A percentile compares a stretch with the other conserved stretches of the same genome.
Evolutionary conservation across 2,329 filamentous ascomycete genomes (phyloP).

Genomic region (Claviceps cyperi): DNA sequence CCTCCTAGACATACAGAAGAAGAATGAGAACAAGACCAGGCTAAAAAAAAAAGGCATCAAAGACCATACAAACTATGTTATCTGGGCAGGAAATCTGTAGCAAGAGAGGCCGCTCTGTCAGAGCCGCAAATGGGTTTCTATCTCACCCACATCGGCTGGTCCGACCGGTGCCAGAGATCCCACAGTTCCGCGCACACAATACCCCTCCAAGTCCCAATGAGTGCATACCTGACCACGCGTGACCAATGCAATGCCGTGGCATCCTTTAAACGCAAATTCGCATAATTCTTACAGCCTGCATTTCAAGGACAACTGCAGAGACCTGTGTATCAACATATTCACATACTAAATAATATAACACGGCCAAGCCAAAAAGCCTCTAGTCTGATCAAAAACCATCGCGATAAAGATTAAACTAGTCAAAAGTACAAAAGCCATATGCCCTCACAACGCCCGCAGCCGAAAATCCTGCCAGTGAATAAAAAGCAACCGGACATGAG

Average conservation of each 20-base stretch:
- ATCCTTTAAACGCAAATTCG: not conserved
- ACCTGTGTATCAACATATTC: conserved; percentile 7
- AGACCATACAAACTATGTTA: too few relatives aligned
- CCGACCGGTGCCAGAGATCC: too few relatives aligned
- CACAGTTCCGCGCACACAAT: too few relatives aligned
- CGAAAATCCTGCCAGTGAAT: conserved; percentile 15
- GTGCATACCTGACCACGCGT: not conserved
- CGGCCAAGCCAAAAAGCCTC: not conserved
- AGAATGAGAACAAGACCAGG: too few relatives aligned
- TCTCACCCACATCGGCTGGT: too few relatives aligned
- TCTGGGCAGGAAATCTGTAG: too few relatives aligned
- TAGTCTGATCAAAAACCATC: conserved; percentile 7
- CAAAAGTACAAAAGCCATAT: conserved; percentile 15
- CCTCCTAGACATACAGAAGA: too few relatives aligned
- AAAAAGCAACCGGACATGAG: not conserved
- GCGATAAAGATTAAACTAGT: too few relatives aligned
- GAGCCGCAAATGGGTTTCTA: too few relatives aligned
- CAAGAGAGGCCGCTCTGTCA: too few relatives aligned
- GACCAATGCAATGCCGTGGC: not conserved
- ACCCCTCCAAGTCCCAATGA: too few relatives aligned
- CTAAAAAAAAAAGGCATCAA: too few relatives aligned
- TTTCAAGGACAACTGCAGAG: not conserved
- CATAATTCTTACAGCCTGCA: not conserved
- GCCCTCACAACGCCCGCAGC: conserved; percentile 21
- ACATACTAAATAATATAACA: conserved; percentile 9